Conservation (phyloP, 257 asterid species). For the Solanum verrucosum region DNA sequence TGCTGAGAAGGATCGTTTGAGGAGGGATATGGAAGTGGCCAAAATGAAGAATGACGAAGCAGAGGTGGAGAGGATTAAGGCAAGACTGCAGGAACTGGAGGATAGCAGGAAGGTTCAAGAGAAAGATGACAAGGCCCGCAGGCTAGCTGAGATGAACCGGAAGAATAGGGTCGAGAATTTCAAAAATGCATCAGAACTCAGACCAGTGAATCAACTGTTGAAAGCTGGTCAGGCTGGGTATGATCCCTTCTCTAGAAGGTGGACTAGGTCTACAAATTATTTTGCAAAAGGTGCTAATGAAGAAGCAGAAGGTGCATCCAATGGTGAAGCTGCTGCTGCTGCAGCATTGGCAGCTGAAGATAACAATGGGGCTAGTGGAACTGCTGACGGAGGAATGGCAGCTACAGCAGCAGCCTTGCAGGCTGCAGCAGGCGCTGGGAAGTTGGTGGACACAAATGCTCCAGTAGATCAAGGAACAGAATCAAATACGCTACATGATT, state of each 20-base stretch:
- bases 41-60: slow-evolving; percentile 51
- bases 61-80: slow-evolving; percentile 67
- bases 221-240: slow-evolving; percentile 91
- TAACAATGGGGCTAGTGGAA: slow-evolving; percentile 14
- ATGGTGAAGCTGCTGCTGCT: slow-evolving; percentile 30
- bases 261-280: slow-evolving; percentile 91
- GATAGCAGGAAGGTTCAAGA: slow-evolving; percentile 48
- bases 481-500: slow-evolving; percentile 49
- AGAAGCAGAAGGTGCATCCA: slow-evolving; percentile 26
- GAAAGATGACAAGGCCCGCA: slow-evolving; percentile 64
- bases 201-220: slow-evolving; percentile 37
- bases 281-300: slow-evolving; percentile 34
- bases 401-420: slow-evolving; percentile 71
- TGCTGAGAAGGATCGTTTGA: slow-evolving; percentile 87
- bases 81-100: slow-evolving; percentile 65
- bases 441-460: slow-evolving; percentile 79
- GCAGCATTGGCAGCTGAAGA: slow-evolving; percentile 17
- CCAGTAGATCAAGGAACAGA: slow-evolving; percentile 84
- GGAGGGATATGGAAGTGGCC: slow-evolving; percentile 84
- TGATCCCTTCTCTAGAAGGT: slow-evolving; percentile 94
- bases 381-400: slow-evolving; percentile 32
- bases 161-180: slow-evolving; percentile 85
- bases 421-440: slow-evolving; percentile 89
- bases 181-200: slow-evolving; percentile 75
- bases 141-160: slow-evolving; percentile 87